Evolutionary conservation across 2,329 filamentous ascomycete species (phyloP).

Genomic region (Sporothrix pseudoabietina): DNA sequence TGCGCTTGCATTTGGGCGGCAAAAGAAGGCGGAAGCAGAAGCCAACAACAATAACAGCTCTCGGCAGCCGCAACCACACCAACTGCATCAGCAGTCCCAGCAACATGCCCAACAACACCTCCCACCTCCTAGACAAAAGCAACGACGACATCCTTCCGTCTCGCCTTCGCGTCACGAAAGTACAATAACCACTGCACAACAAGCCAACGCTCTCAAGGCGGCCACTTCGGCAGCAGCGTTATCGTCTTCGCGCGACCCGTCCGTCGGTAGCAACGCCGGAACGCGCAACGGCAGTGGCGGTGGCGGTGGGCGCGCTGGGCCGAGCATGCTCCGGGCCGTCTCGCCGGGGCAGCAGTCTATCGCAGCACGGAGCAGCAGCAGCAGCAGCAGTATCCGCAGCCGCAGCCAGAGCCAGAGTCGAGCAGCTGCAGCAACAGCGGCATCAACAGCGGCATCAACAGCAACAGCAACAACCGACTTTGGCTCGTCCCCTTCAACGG

Average conservation of each 20-base stretch:
- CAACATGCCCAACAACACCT: background rate
- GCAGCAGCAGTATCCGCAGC: constrained; percentile 17
- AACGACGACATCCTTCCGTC: constrained; percentile 30
- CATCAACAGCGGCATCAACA: background rate
- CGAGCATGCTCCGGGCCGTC: constrained; percentile 35
- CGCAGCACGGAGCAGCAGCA: constrained; percentile 27
- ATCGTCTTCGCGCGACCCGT: background rate
- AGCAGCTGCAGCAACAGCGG: background rate
- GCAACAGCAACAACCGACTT: background rate
- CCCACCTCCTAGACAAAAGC: constrained; percentile 12
- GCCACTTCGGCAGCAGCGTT: constrained; percentile 45
- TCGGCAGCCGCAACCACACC: background rate
- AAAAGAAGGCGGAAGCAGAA: constrained; percentile 5
- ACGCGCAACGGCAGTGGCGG: background rate
- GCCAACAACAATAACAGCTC: background rate
- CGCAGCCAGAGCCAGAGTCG: constrained; percentile 24
- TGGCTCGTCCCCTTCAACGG: background rate
- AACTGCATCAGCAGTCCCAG: background rate
- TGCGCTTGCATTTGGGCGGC: constrained; percentile 56
- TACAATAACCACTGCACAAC: constrained; percentile 31
- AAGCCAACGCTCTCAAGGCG: constrained; percentile 46
- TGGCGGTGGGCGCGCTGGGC: background rate
- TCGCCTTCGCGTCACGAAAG: constrained; percentile 38
- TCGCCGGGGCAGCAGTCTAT: constrained; percentile 32
- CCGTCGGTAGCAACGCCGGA: background rate